phyloP scores from a whole-genome alignment of 2,329 filamentous ascomycete genomes.

The Aspergillus sp. region DNA sequence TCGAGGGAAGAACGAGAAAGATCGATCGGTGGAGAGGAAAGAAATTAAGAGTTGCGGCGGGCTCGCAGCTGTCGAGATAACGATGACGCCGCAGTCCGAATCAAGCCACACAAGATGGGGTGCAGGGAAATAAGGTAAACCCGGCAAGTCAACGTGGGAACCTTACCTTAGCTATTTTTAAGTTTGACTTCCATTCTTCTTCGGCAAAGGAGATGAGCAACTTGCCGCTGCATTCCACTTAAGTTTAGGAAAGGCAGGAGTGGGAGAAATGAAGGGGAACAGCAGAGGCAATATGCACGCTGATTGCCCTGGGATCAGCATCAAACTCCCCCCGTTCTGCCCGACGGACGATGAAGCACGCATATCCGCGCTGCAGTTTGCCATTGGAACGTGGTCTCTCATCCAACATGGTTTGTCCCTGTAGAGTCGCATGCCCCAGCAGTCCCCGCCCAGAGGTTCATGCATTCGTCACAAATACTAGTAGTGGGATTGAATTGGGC shows the following conservation, averaged over 20 bases:
- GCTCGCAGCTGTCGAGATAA: background rate
- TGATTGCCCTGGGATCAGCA: background rate
- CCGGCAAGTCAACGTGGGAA: constrained; percentile 3
- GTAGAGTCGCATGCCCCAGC: background rate
- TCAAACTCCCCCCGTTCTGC: background rate
- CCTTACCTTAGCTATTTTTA: constrained; percentile 4
- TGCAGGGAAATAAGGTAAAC: constrained; percentile 6
- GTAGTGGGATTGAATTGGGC: background rate
- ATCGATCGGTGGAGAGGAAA: background rate
- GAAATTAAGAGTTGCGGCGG: constrained; percentile 6
- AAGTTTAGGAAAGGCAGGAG: background rate
- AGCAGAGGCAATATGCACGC: background rate
- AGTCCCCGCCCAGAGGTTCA: background rate
- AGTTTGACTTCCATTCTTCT: background rate
- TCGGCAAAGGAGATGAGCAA: background rate
- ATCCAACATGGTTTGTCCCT: background rate
- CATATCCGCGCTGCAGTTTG: background rate
- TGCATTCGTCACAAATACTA: background rate
- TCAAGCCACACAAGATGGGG: background rate
- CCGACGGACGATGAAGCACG: background rate
- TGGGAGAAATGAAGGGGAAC: background rate
- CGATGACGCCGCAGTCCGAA: background rate
- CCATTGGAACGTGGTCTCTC: background rate
- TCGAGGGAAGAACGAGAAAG: background rate
- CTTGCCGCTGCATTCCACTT: background rate